phyloP scores from a whole-genome alignment of 805 yeast genomes.

The Lachancea sp. region DNA sequence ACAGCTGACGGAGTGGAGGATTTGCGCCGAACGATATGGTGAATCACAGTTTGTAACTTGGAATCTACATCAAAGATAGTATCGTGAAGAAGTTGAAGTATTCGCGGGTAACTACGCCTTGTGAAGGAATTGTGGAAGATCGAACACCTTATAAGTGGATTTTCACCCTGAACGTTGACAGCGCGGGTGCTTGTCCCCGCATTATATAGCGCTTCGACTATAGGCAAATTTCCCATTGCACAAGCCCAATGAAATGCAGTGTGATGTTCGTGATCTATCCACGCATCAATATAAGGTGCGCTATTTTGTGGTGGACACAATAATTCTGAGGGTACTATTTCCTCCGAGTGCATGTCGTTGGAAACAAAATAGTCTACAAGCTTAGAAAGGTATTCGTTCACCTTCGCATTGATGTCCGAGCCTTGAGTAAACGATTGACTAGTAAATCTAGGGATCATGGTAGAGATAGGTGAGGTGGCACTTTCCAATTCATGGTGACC shows the following conservation, averaged over 20 bases:
- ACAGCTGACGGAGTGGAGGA: slow-evolving; percentile 72
- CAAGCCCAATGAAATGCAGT: slow-evolving; percentile 97
- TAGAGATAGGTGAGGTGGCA: slow-evolving; percentile 31
- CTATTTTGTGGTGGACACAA: slow-evolving; percentile 29
- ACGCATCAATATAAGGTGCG: slow-evolving; percentile 48
- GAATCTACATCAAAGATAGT: slow-evolving; percentile 74
- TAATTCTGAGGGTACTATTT: slow-evolving; percentile 24
- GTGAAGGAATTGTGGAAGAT: slow-evolving; percentile 84
- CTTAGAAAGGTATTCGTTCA: slow-evolving; percentile 28
- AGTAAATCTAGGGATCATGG: slow-evolving; percentile 28
- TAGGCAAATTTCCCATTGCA: slow-evolving; percentile 78
- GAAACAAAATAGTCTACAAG: slow-evolving; percentile 33
- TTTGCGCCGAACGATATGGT: slow-evolving; percentile 71
- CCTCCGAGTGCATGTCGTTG: slow-evolving; percentile 25
- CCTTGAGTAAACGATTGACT: slow-evolving; percentile 21
- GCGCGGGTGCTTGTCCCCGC: slow-evolving; percentile 62
- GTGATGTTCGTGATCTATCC: slow-evolving; percentile 91
- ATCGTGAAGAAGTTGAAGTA: slow-evolving; percentile 68
- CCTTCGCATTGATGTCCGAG: slow-evolving; percentile 31
- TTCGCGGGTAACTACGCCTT: slow-evolving; percentile 68
- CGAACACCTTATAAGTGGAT: slow-evolving; percentile 79
- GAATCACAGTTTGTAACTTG: slow-evolving; percentile 71
- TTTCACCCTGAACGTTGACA: slow-evolving; percentile 68
- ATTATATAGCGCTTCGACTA: slow-evolving; percentile 67
- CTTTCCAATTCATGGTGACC: slow-evolving; percentile 7